Percentiles rank a stretch among this genome's conserved stretches.
phyloP scores from a whole-genome alignment of 2,329 filamentous ascomycete genomes.

The Paecilomyces fulvus region DNA sequence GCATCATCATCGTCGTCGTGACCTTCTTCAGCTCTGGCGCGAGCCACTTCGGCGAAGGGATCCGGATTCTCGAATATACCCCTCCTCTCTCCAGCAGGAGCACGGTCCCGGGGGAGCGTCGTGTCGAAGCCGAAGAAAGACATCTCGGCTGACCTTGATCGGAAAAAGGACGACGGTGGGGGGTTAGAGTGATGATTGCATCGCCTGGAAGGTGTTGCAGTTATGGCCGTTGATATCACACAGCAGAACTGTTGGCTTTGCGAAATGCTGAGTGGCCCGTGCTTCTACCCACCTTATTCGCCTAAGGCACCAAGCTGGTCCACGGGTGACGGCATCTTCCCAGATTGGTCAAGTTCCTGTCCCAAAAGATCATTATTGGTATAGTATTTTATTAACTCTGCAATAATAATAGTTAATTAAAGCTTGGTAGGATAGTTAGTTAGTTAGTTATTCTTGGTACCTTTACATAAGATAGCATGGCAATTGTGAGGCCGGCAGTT shows the following conservation, averaged over 20 bases:
- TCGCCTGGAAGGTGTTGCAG: constrained; percentile 18
- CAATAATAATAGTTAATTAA: no score
- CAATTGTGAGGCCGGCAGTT: no score
- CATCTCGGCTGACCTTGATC: constrained; percentile 45
- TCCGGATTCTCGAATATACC: constrained; percentile 72
- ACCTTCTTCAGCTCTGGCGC: constrained; percentile 38
- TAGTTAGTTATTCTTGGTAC: no score
- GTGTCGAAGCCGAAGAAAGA: constrained; percentile 89
- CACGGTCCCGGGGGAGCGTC: constrained; percentile 55
- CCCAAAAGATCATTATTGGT: no score
- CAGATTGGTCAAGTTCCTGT: no score
- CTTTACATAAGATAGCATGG: no score
- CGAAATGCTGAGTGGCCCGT: neutral
- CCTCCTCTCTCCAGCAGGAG: constrained; percentile 62
- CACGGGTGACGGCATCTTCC: neutral
- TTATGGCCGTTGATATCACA: constrained; percentile 14
- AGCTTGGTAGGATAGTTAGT: no score
- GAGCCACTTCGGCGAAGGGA: constrained; percentile 76
- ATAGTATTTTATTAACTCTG: no score
- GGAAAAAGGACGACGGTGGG: constrained; percentile 9
- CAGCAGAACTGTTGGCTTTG: neutral
- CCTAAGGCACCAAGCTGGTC: neutral
- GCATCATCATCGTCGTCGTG: constrained; percentile 52
- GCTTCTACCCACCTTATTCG: neutral
- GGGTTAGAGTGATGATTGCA: constrained; percentile 7